These are phyloP conservation scores for Eremomyces bilateralis DNA, from an alignment of 495 filamentous ascomycete genomes.

Conservation along the genomic window DNA sequence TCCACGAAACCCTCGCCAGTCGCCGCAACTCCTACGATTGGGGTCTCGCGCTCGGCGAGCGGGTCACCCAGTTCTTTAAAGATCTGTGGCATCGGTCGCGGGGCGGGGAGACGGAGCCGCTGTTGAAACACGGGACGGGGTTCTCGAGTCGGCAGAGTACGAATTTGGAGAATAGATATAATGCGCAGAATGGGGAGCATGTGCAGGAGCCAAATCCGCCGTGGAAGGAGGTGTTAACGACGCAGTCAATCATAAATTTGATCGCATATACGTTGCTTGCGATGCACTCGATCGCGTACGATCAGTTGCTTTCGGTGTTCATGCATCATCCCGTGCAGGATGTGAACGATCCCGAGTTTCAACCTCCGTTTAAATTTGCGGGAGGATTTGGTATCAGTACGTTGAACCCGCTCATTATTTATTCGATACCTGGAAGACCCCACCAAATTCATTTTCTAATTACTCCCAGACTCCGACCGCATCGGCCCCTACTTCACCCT, in stretches of 20 bases:
- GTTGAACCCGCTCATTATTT: too few species aligned
- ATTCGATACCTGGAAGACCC: background rate
- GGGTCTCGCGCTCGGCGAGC: slow-evolving; percentile 42
- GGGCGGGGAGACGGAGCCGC: slow-evolving; percentile 12
- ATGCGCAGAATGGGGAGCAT: too few species aligned
- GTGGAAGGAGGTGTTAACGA: slow-evolving; percentile 46
- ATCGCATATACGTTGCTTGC: slow-evolving; percentile 54
- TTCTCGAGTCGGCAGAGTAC: background rate
- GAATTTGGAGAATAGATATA: too few species aligned
- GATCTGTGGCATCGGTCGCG: background rate
- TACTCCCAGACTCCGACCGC: slow-evolving; percentile 33
- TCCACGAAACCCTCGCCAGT: slow-evolving; percentile 54
- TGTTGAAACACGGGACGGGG: slow-evolving; percentile 8
- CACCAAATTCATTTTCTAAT: background rate
- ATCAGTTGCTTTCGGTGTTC: slow-evolving; percentile 65
- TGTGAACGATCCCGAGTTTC: slow-evolving; percentile 30
- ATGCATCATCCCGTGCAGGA: slow-evolving; percentile 45
- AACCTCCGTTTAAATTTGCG: slow-evolving; percentile 56
- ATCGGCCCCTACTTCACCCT: slow-evolving; percentile 62
- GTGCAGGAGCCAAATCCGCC: slow-evolving; percentile 25
- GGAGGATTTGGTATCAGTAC: slow-evolving; percentile 50
- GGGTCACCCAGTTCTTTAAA: slow-evolving; percentile 5
- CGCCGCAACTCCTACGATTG: slow-evolving; percentile 42
- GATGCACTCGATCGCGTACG: slow-evolving; percentile 54
- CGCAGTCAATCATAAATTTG: slow-evolving; percentile 56